Evolutionary conservation across 1,139 yeast genomes (phyloP).

Genomic region (Kluyveromyces sp.): DNA sequence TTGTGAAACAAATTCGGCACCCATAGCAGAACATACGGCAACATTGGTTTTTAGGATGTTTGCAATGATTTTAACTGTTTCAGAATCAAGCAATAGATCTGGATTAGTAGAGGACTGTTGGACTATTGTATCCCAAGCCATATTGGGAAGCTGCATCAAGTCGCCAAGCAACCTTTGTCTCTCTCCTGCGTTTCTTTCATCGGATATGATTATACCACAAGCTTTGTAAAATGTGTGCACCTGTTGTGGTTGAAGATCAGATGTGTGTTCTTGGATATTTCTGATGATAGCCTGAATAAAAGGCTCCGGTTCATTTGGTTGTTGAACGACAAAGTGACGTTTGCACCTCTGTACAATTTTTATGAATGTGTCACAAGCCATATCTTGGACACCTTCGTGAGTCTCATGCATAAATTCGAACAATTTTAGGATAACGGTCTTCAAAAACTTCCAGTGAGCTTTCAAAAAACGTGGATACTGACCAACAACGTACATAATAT

Average conservation of each 20-base stretch:
- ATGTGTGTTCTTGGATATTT: conserved; percentile 77
- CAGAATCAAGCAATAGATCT: conserved; percentile 71
- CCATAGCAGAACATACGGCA: conserved; percentile 86
- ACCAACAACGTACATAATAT: conserved; percentile 98
- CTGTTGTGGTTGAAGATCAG: conserved; percentile 92
- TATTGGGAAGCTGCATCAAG: conserved; percentile 84
- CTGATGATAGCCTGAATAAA: conserved; percentile 85
- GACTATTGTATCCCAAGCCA: conserved; percentile 90
- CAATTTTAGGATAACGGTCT: conserved; percentile 89
- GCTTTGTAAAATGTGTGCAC: conserved; percentile 97
- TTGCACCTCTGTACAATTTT: conserved; percentile 93
- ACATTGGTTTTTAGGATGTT: conserved; percentile 92
- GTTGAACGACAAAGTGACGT: conserved; percentile 86
- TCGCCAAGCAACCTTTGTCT: conserved; percentile 71
- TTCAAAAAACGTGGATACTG: conserved; percentile 95
- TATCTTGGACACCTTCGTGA: conserved; percentile 98
- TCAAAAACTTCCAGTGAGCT: conserved; percentile 96
- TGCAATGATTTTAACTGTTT: conserved; percentile 86
- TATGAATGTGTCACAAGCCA: conserved; percentile 98
- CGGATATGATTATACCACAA: conserved; percentile 88
- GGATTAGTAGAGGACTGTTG: conserved; percentile 87
- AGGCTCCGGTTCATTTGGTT: conserved; percentile 83
- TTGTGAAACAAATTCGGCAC: conserved; percentile 87
- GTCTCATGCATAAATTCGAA: conserved; percentile 99
- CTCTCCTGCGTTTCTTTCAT: conserved; percentile 59